Evolutionary conservation across 495 filamentous ascomycete species (phyloP).

Genomic region (Neurospora sp.): DNA sequence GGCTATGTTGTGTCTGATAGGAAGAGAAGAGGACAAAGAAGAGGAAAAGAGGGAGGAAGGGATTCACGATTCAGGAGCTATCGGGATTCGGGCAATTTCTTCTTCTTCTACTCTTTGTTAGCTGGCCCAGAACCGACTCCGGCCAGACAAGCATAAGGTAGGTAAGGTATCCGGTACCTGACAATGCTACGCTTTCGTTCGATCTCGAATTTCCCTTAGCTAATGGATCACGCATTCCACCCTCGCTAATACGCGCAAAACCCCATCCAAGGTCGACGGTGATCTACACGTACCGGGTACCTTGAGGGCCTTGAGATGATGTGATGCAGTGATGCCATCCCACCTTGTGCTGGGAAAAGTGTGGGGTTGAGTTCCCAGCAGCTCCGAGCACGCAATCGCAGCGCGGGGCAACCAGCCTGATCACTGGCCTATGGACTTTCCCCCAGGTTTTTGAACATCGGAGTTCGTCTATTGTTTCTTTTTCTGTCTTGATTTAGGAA

Average conservation of each 20-base stretch:
- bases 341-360: conserved; percentile 7
- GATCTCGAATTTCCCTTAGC: not conserved
- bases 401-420: conserved; percentile 13
- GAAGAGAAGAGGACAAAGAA: conserved; percentile 4
- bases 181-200: not conserved
- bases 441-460: not conserved
- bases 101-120: conserved; percentile 1
- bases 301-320: not conserved
- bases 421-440: not conserved
- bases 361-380: conserved; percentile 16
- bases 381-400: conserved; percentile 25
- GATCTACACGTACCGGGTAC: not conserved
- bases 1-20: not conserved
- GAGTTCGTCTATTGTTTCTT: not conserved
- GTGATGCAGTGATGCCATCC: not conserved
- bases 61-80: not conserved
- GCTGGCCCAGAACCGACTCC: not conserved
- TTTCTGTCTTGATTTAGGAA: not conserved
- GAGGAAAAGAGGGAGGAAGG: not conserved
- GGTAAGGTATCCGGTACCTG: not conserved
- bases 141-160: not conserved
- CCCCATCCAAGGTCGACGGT: not conserved
- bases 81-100: not conserved
- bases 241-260: not conserved
- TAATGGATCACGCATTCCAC: not conserved